phyloP scores from a whole-genome alignment of 148 eudicot genomes.

The Camellia japonica region DNA sequence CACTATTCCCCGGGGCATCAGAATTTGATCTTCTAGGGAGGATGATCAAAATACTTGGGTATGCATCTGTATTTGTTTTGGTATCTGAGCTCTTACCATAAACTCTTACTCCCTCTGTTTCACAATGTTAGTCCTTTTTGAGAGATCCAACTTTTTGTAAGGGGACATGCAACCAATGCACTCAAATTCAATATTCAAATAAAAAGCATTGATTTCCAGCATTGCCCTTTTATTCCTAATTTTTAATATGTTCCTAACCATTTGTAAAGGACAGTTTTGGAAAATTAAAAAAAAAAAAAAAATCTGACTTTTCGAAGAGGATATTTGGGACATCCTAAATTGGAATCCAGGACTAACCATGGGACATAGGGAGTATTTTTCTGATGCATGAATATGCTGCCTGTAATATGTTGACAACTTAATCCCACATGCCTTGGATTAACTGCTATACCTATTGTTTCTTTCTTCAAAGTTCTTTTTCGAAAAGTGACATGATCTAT shows the following conservation, averaged over 20 bases:
- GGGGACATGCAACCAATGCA: no score
- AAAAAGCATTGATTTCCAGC: no score
- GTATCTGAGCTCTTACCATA: background rate
- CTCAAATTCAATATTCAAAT: no score
- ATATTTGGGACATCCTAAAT: no score
- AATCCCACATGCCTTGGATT: background rate
- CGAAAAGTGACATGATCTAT: background rate
- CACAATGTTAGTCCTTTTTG: no score
- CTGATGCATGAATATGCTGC: background rate
- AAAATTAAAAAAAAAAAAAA: no score
- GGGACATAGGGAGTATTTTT: background rate
- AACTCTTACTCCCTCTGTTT: background rate
- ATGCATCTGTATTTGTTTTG: constrained; percentile 27
- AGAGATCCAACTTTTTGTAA: no score
- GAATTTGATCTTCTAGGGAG: constrained; percentile 91
- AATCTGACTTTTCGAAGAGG: no score
- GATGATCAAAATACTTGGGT: constrained; percentile 95
- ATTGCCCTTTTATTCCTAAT: no score
- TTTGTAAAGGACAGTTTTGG: no score
- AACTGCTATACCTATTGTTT: background rate
- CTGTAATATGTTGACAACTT: background rate
- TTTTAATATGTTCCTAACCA: no score
- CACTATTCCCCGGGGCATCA: constrained; percentile 94
- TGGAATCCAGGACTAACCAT: no score
- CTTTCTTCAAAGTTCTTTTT: background rate